Evolutionary conservation across 1,284 basidiomycete genomes (phyloP), one percentile per base, ranked within the genome.

Genomic region (Leccinum griseonigrum): DNA sequence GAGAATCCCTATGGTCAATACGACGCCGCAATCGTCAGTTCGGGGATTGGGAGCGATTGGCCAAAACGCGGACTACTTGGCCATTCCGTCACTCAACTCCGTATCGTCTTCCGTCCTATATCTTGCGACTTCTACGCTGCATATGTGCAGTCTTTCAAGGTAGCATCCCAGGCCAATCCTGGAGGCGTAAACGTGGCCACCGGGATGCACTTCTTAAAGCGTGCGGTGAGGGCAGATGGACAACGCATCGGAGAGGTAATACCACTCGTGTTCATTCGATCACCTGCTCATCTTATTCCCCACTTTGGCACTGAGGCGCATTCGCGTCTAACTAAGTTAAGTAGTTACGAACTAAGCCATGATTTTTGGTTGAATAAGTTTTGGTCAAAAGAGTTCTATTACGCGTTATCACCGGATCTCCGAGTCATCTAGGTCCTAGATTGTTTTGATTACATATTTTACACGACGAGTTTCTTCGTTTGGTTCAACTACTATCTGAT

Each of bases 301-400:
- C 22, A 59, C 9, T 58, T 59, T 18, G 43, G 43, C 14, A 3
- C 5, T 8, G 54, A 59, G 9, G 55, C 55, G 3, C 31, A 59
- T 38, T 1, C 11, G 2, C 9, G 16, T 4, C 28, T 60, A 36
- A 34, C 16, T 8, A 60, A 53, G 18, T n/a, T 16, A 16, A 60
- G 57, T n/a, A 59, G 59, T 9, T 34, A 53, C 2, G 31, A 60
- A 10, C 18, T 52, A 11, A 58, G 59, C 6, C 22, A 34, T 8
- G 34, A 58, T 2, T 60, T 60, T 6, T 60, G 59, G 59, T 11
- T 60, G 10, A 60, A 60, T 13, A 60, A 58, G 18, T 60, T 51
- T 7, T 60, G 59, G 56, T 40, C 18, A 7, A 58, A 58, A 16
- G 56, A 60, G 6, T 58, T 52, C 10, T 60, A 60, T 31, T 58